These are phyloP conservation scores for Phanerochaete carnosa DNA, from an alignment of 768 basidiomycete genomes.

Conservation along the genomic window DNA sequence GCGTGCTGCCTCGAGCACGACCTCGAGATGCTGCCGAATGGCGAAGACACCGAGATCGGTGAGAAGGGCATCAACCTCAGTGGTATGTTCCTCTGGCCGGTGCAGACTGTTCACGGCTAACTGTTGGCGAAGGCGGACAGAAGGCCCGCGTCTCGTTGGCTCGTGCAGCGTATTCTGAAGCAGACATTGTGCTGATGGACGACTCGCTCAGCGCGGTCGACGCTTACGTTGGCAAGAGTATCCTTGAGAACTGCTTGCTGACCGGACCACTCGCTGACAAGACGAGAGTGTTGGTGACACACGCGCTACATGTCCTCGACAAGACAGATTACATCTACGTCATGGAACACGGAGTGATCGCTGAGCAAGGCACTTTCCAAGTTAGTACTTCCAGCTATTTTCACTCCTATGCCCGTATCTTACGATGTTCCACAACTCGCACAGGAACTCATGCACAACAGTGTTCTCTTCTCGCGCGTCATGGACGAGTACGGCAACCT, in stretches of 20 bases:
- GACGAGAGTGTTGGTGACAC: constrained; percentile 62
- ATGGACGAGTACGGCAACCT: constrained; percentile 38
- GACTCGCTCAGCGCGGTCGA: constrained; percentile 82
- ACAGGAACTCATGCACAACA: constrained; percentile 30
- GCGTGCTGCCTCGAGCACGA: constrained; percentile 73
- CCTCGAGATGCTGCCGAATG: constrained; percentile 65
- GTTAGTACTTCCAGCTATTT: constrained; percentile 30
- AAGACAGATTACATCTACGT: constrained; percentile 62
- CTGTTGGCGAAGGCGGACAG: constrained; percentile 26
- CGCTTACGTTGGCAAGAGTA: constrained; percentile 66
- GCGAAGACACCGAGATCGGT: constrained; percentile 69
- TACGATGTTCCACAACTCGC: background rate
- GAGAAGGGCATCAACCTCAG: constrained; percentile 75
- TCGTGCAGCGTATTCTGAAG: constrained; percentile 68
- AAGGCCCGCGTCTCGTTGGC: constrained; percentile 73
- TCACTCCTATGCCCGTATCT: background rate
- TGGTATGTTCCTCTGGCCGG: constrained; percentile 31
- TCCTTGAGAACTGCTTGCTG: constrained; percentile 60
- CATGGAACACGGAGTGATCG: constrained; percentile 54
- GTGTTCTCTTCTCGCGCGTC: constrained; percentile 31
- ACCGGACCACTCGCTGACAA: constrained; percentile 47
- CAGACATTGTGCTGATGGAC: constrained; percentile 76
- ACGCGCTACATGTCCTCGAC: constrained; percentile 55
- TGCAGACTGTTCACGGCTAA: constrained; percentile 1
- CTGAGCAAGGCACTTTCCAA: constrained; percentile 59